These are phyloP conservation scores for Colletotrichum euphorbiae DNA, from an alignment of 2,329 filamentous ascomycete genomes.

Conservation along the genomic window DNA sequence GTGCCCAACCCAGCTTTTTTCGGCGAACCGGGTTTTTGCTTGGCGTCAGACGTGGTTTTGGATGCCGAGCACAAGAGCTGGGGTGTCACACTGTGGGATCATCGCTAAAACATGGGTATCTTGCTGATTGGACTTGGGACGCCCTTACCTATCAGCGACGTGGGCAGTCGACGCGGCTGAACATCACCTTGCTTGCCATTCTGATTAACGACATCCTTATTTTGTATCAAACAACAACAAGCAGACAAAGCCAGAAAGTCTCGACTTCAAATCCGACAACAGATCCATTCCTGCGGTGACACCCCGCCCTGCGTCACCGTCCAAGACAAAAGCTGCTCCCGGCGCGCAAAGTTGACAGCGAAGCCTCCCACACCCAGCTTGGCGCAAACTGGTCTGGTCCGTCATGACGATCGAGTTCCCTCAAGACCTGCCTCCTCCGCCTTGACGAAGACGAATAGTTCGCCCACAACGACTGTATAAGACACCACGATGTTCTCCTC, in stretches of 20 bases:
- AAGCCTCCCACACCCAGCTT: slow-evolving; percentile 11
- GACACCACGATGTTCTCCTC: slow-evolving; percentile 79
- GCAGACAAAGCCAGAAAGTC: not conserved
- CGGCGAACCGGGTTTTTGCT: not conserved
- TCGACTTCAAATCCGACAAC: not conserved
- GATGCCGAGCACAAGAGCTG: slow-evolving; percentile 14
- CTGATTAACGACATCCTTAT: not conserved
- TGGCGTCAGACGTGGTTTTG: not conserved
- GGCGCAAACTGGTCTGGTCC: slow-evolving; percentile 33
- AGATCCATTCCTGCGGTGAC: not conserved
- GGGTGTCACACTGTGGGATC: slow-evolving; percentile 27
- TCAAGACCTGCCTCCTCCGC: slow-evolving; percentile 33
- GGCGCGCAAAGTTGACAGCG: slow-evolving; percentile 19
- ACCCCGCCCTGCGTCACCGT: slow-evolving; percentile 20
- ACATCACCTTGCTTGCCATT: slow-evolving; percentile 29
- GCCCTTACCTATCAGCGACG: slow-evolving; percentile 35
- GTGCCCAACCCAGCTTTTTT: slow-evolving; percentile 22
- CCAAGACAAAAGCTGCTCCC: slow-evolving; percentile 5
- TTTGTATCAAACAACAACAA: not conserved
- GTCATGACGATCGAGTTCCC: slow-evolving; percentile 41
- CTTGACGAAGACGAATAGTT: slow-evolving; percentile 32
- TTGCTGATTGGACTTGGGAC: slow-evolving; percentile 34
- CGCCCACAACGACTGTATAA: slow-evolving; percentile 21
- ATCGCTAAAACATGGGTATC: slow-evolving; percentile 33
- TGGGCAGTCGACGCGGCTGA: slow-evolving; percentile 35